phyloP scores from a whole-genome alignment of 148 eudicot species.

The Vaccinium vitisidaea region DNA sequence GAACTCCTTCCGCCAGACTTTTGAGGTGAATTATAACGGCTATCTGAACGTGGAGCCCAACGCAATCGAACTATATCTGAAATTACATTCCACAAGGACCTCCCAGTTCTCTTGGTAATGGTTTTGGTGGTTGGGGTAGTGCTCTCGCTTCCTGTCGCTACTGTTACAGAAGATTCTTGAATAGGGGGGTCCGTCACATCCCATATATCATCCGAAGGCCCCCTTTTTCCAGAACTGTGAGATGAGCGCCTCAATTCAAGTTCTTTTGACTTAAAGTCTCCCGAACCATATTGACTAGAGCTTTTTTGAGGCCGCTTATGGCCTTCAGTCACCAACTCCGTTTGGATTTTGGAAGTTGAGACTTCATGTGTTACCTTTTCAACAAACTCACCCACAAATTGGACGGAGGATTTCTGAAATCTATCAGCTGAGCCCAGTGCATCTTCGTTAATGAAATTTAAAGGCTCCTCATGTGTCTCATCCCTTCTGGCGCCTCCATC shows the following conservation, averaged over 20 bases:
- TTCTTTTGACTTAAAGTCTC: constrained; percentile 30
- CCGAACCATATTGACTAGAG: constrained; percentile 28
- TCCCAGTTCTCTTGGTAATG: constrained; percentile 60
- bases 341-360: constrained; percentile 41
- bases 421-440: constrained; percentile 59
- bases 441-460: constrained; percentile 31
- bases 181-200: constrained; percentile 46
- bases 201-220: constrained; percentile 68
- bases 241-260: constrained; percentile 45
- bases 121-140: constrained; percentile 26
- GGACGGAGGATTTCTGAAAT: constrained; percentile 53
- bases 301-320: constrained; percentile 21
- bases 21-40: constrained; percentile 37
- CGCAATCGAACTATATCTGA: constrained; percentile 53
- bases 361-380: constrained; percentile 56
- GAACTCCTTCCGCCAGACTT: constrained; percentile 52
- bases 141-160: constrained; percentile 33
- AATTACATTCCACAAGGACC: constrained; percentile 67
- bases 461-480: constrained; percentile 27
- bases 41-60: constrained; percentile 56
- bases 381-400: constrained; percentile 56
- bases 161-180: constrained; percentile 33
- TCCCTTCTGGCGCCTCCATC: constrained; percentile 19
- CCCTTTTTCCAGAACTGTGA: constrained; percentile 43
- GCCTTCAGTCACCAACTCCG: constrained; percentile 25